A percentile compares a stretch with the other conserved stretches of the same genome.
Evolutionary conservation across 1,139 yeast genomes (phyloP).

Genomic region (Geotrichum macrosporum): DNA sequence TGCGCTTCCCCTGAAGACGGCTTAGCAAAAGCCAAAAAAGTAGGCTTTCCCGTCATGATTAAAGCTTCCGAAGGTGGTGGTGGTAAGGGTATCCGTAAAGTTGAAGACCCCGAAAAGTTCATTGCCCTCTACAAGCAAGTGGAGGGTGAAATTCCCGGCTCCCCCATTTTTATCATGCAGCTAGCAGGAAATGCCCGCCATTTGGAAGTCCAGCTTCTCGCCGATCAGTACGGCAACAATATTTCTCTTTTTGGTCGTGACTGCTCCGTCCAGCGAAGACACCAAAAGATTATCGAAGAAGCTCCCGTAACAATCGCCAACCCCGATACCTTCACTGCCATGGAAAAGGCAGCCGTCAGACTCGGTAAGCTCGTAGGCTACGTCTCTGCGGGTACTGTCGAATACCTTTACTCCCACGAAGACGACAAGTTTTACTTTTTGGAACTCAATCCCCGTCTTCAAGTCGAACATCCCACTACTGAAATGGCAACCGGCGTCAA

Average conservation of each 20-base stretch:
- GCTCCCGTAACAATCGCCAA: conserved; percentile 95
- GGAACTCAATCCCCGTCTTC: conserved; percentile 95
- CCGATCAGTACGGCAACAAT: conserved; percentile 93
- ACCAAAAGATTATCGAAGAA: conserved; percentile 92
- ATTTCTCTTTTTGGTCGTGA: conserved; percentile 93
- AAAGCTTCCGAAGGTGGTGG: conserved; percentile 99
- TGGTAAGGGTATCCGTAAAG: conserved; percentile 97
- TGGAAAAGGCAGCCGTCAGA: conserved; percentile 97
- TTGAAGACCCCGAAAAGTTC: conserved; percentile 71
- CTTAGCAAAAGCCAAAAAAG: conserved; percentile 68
- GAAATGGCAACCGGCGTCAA: conserved; percentile 99
- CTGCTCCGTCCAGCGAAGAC: conserved; percentile 97
- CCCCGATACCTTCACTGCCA: conserved; percentile 73
- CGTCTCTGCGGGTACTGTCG: conserved; percentile 98
- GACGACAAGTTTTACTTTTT: conserved; percentile 93
- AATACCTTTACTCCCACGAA: conserved; percentile 86
- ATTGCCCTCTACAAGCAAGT: conserved; percentile 74
- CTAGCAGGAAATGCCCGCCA: conserved; percentile 94
- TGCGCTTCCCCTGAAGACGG: conserved; percentile 86
- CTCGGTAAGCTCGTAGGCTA: conserved; percentile 94
- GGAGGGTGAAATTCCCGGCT: conserved; percentile 91
- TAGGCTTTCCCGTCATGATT: conserved; percentile 95
- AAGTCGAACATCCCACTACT: conserved; percentile 98
- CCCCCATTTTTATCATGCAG: conserved; percentile 92
- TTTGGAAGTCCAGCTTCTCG: conserved; percentile 88